These are phyloP conservation scores for Eremothecium cymbalariae DNA, from an alignment of 1,139 yeast species.

Conservation along the genomic window DNA sequence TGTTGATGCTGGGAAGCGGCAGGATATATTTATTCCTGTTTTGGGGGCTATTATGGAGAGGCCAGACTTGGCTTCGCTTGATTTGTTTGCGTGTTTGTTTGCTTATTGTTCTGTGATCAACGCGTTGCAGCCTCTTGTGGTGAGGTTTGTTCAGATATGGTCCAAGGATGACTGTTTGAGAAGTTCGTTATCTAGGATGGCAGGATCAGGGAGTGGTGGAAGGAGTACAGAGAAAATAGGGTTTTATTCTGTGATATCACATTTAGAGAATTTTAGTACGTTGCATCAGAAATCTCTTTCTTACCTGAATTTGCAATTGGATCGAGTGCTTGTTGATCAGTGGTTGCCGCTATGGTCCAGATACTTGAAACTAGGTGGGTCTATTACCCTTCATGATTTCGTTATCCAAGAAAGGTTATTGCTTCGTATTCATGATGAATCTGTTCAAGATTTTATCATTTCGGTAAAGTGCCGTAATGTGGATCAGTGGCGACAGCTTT, in stretches of 20 bases:
- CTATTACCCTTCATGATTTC: conserved; percentile 1
- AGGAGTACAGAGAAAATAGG: conserved; percentile 12
- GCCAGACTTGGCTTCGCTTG: conserved; percentile 7
- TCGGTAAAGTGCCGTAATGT: conserved; percentile 8
- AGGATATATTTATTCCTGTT: conserved; percentile 3
- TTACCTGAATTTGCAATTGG: conserved; percentile 13
- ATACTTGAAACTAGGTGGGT: conserved; percentile 4
- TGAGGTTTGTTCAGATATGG: conserved; percentile 8
- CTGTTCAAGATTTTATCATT: conserved; percentile 18
- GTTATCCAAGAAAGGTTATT: conserved; percentile 9
- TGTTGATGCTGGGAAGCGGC: not conserved
- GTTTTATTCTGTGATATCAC: conserved; percentile 15
- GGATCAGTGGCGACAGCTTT: conserved; percentile 10
- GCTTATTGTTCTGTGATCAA: conserved; percentile 21
- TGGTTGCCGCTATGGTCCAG: conserved; percentile 23
- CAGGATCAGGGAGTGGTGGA: not conserved
- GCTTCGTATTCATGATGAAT: conserved; percentile 12
- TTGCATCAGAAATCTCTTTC: conserved; percentile 10
- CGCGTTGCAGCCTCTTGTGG: conserved; percentile 14
- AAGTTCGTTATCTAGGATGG: conserved; percentile 4
- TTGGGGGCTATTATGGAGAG: conserved; percentile 4
- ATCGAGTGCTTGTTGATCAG: conserved; percentile 9
- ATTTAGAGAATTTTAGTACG: conserved; percentile 11
- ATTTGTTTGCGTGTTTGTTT: conserved; percentile 16
- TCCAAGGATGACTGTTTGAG: conserved; percentile 5